Percentiles rank a stretch among this genome's conserved stretches.
phyloP scores from a whole-genome alignment of 1,284 basidiomycete species.

The Ustilago xerochloae region DNA sequence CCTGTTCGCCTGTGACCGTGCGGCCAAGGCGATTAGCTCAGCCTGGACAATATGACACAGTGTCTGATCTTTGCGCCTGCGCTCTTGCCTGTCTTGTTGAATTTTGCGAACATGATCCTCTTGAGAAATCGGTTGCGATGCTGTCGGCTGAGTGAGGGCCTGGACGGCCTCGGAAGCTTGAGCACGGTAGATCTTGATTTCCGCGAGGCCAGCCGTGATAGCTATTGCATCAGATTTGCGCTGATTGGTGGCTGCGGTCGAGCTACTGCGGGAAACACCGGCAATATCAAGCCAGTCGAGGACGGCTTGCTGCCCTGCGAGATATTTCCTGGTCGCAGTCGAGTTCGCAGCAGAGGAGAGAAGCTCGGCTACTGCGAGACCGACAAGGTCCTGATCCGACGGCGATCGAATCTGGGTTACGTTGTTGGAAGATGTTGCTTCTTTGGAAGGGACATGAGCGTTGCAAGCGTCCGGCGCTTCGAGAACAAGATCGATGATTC shows the following conservation, averaged over 20 bases:
- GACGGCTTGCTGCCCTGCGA: slow-evolving; percentile 34
- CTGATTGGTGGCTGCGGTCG: background rate
- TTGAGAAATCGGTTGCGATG: slow-evolving; percentile 29
- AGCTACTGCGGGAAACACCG: slow-evolving; percentile 8
- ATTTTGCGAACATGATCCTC: slow-evolving; percentile 26
- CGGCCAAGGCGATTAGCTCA: slow-evolving; percentile 6
- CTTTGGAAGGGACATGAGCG: background rate
- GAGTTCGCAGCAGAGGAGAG: slow-evolving; percentile 37
- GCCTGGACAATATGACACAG: slow-evolving; percentile 14
- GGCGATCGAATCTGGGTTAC: background rate
- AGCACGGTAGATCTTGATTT: slow-evolving; percentile 30
- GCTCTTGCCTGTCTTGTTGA: slow-evolving; percentile 15
- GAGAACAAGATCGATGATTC: slow-evolving; percentile 33
- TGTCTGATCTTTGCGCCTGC: slow-evolving; percentile 23
- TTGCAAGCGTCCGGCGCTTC: slow-evolving; percentile 37
- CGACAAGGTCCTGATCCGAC: slow-evolving; percentile 24
- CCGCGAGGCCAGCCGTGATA: slow-evolving; percentile 31
- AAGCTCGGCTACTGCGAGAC: slow-evolving; percentile 32
- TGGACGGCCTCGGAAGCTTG: slow-evolving; percentile 20
- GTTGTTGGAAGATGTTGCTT: background rate
- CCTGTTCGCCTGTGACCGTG: background rate
- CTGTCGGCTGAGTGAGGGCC: slow-evolving; percentile 18
- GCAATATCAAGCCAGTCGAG: slow-evolving; percentile 46
- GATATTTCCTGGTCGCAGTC: slow-evolving; percentile 23
- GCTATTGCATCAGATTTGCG: slow-evolving; percentile 24